Evolutionary conservation across 768 basidiomycete species (phyloP), one percentile per base, ranked within the genome.

Genomic region (Lepiota brunneoincarnata): DNA sequence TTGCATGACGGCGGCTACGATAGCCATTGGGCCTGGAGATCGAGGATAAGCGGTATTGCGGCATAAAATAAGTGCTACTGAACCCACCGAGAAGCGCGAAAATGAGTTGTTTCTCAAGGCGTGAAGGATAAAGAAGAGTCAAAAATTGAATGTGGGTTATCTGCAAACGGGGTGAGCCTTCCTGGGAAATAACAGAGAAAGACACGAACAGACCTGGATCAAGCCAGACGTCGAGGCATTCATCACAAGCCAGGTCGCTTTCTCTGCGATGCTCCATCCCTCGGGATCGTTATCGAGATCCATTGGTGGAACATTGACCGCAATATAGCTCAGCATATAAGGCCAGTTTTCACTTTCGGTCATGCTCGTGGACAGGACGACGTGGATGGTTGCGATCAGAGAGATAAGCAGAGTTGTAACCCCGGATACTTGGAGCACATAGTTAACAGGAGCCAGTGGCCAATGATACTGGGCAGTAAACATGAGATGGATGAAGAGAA

Each of bases 121-220:
- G 75, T 18, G 96, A 98, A 6, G 97, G 97, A 67, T 91, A 99
- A 9, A 99, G 77, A 10, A 98, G 79, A 6, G 97, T 96, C 50
- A 99, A 77, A 69, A 98, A 98, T 68, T 98, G 97, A 46, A 99
- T 97, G 66, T 98, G 95, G 0, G 97, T 96, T 46, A 93, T 89
- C 93, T 98, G 64, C 0, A 15, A 49, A 5, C 31, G 24, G 35
- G 35, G 20, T 51, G 28, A 48, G 37, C 4, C 9, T 37, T 15
- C n/a, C 24, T 34, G 20, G 14, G 4, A 38, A 24, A 10, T 31
- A 20, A 6, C 6, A 9, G 37, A 14, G 28, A 34, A 48, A 44
- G 20, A 6, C 7, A n/a, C 55, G 31, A 31, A 72, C 81, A 53
- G 55, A 91, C 95, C 79, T 97, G 93, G 15, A 93, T 89, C 43